A percentile compares a stretch with the other conserved stretches of the same genome.
These are phyloP conservation scores for Aspergillus pseudonomiae DNA, from an alignment of 2,329 filamentous ascomycete genomes.

Conservation along the genomic window DNA sequence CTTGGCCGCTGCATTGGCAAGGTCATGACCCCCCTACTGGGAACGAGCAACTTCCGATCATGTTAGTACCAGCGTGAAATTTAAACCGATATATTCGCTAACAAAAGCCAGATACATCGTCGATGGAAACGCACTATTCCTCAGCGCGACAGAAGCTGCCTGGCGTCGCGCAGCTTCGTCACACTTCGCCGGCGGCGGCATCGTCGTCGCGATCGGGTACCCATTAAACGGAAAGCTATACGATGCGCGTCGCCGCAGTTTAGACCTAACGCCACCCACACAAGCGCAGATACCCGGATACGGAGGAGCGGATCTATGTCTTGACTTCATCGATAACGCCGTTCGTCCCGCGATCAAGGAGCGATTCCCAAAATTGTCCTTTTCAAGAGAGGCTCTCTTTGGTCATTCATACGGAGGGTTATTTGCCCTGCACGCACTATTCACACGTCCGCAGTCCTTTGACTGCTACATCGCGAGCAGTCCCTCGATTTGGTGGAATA, in stretches of 20 bases:
- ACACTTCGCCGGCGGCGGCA: constrained; percentile 17
- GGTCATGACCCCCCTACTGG: constrained; percentile 2
- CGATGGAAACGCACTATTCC: constrained; percentile 27
- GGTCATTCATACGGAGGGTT: constrained; percentile 57
- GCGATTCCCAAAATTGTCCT: not conserved
- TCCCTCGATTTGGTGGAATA: constrained; percentile 54
- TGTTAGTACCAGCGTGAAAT: not conserved
- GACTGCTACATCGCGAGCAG: constrained; percentile 52
- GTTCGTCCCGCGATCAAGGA: not conserved
- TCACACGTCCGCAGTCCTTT: constrained; percentile 46
- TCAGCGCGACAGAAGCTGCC: constrained; percentile 26
- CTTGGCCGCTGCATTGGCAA: constrained; percentile 25
- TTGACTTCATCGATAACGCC: not conserved
- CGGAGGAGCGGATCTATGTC: not conserved
- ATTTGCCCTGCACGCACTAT: constrained; percentile 51
- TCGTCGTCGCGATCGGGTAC: constrained; percentile 28
- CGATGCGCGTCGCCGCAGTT: not conserved
- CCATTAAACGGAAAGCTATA: constrained; percentile 15
- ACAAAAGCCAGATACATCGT: constrained; percentile 23
- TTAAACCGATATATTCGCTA: not conserved
- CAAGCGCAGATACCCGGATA: not conserved
- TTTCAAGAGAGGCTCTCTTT: constrained; percentile 49
- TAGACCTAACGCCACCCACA: not conserved
- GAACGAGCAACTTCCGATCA: not conserved
- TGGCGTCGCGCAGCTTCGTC: constrained; percentile 23